Evolutionary conservation across 108 stramenopile species (phyloP).

Genomic region (Ochromonas danica): DNA sequence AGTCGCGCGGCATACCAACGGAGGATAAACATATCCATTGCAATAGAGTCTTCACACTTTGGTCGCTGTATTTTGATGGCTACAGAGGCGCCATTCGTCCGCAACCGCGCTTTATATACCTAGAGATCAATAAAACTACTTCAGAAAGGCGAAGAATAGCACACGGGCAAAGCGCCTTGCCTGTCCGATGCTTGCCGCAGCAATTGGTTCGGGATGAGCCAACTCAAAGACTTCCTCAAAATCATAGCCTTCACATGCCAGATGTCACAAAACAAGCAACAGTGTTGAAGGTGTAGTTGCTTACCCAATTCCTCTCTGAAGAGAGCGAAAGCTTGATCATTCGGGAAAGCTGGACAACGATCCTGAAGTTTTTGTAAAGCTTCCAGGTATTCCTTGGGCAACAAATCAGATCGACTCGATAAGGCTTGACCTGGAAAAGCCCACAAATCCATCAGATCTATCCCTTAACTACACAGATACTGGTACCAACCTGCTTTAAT

Average conservation of each 20-base stretch:
- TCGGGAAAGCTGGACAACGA: constrained; percentile 80
- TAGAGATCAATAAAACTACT: too few species aligned
- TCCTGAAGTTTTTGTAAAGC: constrained; percentile 93
- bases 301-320: constrained; percentile 73
- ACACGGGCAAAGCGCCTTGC: too few species aligned
- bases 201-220: constrained; percentile 75
- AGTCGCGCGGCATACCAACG: constrained; percentile 86
- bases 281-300: neutral
- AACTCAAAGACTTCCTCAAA: constrained; percentile 83
- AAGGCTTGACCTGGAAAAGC: constrained; percentile 85
- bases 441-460: neutral
- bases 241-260: constrained; percentile 40
- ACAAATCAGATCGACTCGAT: constrained; percentile 78
- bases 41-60: constrained; percentile 83
- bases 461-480: too few species aligned
- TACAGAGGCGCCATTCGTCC: constrained; percentile 76
- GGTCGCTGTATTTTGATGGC: constrained; percentile 93
- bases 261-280: too few species aligned
- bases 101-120: constrained; percentile 88
- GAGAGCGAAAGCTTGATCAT: constrained; percentile 72
- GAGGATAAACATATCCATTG: constrained; percentile 84
- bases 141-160: too few species aligned
- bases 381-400: constrained; percentile 85
- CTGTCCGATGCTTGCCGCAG: constrained; percentile 74
- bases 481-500: constrained; percentile 84